Base-by-base conservation (phyloP, 192 early-diverging fungal genomes). In the Diversispora eburnea region DNA sequence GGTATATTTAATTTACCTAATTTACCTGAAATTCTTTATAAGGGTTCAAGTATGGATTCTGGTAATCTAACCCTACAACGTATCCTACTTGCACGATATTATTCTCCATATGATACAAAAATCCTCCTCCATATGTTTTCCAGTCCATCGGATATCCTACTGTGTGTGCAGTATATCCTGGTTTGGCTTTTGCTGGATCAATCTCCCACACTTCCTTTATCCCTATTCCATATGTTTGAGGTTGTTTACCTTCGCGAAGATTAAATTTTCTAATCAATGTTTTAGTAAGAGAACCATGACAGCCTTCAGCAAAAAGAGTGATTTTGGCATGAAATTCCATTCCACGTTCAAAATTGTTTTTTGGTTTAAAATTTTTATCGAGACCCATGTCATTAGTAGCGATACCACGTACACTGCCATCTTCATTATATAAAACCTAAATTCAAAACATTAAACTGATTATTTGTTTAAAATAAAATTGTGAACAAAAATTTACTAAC, bases 201-300 rank as follows among this genome's bases (percentile, higher is more conserved):
- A 99, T 80, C 81, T 99, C 96, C 97, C 97, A 99, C 49, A 94
- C 93, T 83, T 99, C 97, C 84, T 99, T 99, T 67, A 99, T 77
- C 8, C 97, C 97, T 56, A 99, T 85, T 12, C 92, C 97, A 73
- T 99, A 99, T 0, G 93, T 94, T 84, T 99, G 97, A 54, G 88
- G 91, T 67, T 93, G 82, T 57, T 83, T 84, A 55, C 97, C 91
- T 39, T 95, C 88, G 39, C 97, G 87, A 67, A 99, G 83, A 79
- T 91, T 89, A 77, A 96, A 95, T 79, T 95, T 92, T 74, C 85
- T 81, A 77, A 93, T 88, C 69, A 98, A 79, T 64, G 91, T 86
- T 84, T 99, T 99, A 57, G 95, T 91, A 45, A 99, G 85, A 52
- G 91, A 93, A 13, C 97, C 96, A 76, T 99, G 97, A 81, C 97